These are phyloP conservation scores for Verticillium dahliae DNA, from an alignment of 2,329 filamentous ascomycete species.

Conservation along the genomic window DNA sequence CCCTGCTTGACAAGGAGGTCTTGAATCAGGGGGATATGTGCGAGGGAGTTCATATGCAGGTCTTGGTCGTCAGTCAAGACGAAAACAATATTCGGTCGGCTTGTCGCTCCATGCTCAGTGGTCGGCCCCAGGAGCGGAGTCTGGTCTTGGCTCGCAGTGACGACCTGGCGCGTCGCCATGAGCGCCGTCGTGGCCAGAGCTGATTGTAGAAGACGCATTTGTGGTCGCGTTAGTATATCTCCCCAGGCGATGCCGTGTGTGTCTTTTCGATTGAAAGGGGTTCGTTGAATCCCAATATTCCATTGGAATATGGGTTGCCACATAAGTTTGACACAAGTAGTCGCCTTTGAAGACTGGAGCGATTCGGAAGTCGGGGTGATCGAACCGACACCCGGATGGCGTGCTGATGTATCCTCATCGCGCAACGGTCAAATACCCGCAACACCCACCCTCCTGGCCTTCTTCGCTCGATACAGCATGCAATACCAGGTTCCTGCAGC, in stretches of 20 bases:
- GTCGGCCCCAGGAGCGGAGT: constrained; percentile 2
- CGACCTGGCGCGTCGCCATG: neutral
- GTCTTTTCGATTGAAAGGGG: too few species aligned
- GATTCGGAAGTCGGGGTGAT: neutral
- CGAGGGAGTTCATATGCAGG: constrained; percentile 51
- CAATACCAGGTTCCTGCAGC: neutral
- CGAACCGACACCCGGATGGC: neutral
- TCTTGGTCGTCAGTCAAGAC: constrained; percentile 64
- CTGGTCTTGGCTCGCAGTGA: constrained; percentile 1
- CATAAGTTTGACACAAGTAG: neutral
- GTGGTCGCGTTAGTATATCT: neutral
- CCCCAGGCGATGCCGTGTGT: too few species aligned
- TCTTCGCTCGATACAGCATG: neutral
- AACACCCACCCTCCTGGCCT: neutral
- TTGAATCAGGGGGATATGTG: constrained; percentile 49
- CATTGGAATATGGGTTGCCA: too few species aligned
- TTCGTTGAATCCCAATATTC: too few species aligned
- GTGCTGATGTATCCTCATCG: neutral
- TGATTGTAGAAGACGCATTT: neutral
- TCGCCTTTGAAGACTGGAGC: neutral
- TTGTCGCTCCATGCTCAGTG: neutral
- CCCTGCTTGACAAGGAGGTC: constrained; percentile 50
- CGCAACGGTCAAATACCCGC: neutral
- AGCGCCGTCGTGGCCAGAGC: neutral
- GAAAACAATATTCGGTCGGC: constrained; percentile 52